These are phyloP conservation scores for Geotrichum restrictum DNA, from an alignment of 1,139 yeast species.

Conservation along the genomic window DNA sequence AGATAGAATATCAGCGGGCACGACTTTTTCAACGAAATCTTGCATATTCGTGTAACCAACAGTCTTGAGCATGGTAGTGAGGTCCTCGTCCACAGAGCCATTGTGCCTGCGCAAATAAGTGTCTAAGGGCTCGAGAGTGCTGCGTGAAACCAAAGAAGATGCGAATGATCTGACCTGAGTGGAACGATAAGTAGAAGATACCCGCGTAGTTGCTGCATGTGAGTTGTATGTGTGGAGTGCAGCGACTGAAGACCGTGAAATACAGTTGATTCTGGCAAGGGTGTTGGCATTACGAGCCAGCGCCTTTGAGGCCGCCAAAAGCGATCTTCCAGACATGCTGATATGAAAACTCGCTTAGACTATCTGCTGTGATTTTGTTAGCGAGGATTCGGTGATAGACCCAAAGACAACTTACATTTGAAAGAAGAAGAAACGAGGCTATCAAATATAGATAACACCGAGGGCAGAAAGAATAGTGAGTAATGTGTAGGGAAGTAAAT, in stretches of 20 bases:
- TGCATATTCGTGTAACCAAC: slow-evolving; percentile 67
- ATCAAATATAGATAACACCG: neutral
- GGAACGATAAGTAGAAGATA: neutral
- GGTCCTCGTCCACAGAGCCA: slow-evolving; percentile 73
- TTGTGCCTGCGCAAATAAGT: slow-evolving; percentile 87
- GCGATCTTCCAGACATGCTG: slow-evolving; percentile 9
- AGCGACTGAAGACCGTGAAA: neutral
- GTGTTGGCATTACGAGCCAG: neutral
- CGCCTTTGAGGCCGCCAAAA: slow-evolving; percentile 8
- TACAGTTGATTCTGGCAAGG: slow-evolving; percentile 4
- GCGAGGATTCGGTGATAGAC: no score
- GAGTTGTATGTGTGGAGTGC: neutral
- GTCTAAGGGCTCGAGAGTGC: slow-evolving; percentile 49
- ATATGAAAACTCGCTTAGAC: neutral
- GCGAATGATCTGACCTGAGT: slow-evolving; percentile 2
- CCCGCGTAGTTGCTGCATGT: neutral
- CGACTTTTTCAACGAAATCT: slow-evolving; percentile 65
- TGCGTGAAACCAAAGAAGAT: neutral
- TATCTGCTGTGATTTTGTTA: neutral
- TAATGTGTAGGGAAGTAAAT: neutral
- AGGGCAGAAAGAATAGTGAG: slow-evolving; percentile 2
- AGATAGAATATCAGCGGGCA: slow-evolving; percentile 71
- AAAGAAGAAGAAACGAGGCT: neutral
- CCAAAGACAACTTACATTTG: neutral
- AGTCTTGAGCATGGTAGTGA: slow-evolving; percentile 57